Base-by-base conservation (phyloP, 768 basidiomycete genomes). In the Mycena floridula region DNA sequence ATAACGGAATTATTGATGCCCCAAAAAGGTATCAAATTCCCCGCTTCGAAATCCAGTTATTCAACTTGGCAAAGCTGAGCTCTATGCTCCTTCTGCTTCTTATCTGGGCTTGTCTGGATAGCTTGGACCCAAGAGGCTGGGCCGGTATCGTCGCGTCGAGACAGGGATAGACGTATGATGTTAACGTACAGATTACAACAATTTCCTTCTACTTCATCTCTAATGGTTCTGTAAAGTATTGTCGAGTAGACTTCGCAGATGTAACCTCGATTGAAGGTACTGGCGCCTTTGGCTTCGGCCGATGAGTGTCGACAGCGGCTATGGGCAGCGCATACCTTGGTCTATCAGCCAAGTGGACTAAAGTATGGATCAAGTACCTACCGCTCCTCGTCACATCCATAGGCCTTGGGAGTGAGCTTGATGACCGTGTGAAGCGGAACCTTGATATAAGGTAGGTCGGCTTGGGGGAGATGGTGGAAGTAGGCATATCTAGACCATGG, bases 301-400 rank as follows among this genome's bases (percentile, higher is more conserved):
- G 81, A 61, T 95, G 92, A 1, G 94, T 98, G 63, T 98, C 89
- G 22, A 98, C 95, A 1, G 95, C 95, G 21, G 73, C 74, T 55
- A 98, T 97, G 8, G 93, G 92, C 3, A 98, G 67, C 1, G 87
- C 74, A 61, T 93, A 98, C 41, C 89, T 91, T 44, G n/a, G n/a
- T n/a, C 28, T 13, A 40, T 27, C n/a, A 26, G 42, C 42, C 40
- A 37, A 32, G 20, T 37, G n/a, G n/a, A n/a, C n/a, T n/a, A n/a
- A n/a, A n/a, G n/a, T n/a, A n/a, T n/a, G n/a, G n/a, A n/a, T n/a
- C n/a, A n/a, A 42, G 1, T 15, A 45, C 69, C 38, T 45, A 85
- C 87, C 94, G 76, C 61, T 94, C 93, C 61, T 99, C 96, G 60
- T 98, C 93, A 68, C 95, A 98, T 28, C 96, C 96, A 61, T 98